Conservation (phyloP, 148 eudicot species). For the Drosera capensis region DNA sequence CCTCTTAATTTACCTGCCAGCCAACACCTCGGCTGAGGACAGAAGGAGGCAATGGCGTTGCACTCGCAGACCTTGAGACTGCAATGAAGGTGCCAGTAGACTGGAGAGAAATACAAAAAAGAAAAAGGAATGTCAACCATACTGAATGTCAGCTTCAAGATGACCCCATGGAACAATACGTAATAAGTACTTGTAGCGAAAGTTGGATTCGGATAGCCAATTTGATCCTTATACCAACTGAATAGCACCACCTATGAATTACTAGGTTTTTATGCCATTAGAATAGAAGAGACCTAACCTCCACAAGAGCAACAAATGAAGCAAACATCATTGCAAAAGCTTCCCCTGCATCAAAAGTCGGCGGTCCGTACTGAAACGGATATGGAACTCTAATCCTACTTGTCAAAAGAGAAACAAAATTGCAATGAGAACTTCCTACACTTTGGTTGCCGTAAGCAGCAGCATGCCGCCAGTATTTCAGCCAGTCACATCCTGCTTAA, state of each 20-base stretch:
- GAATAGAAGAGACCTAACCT: conserved; percentile 29
- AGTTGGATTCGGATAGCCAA: too few species aligned
- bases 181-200: too few species aligned
- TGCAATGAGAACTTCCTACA: neutral
- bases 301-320: conserved; percentile 90
- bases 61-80: conserved; percentile 84
- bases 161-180: too few species aligned
- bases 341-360: conserved; percentile 95
- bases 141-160: too few species aligned
- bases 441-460: too few species aligned
- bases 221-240: too few species aligned
- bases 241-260: too few species aligned
- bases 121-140: neutral
- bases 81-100: conserved; percentile 93
- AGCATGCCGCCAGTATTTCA: neutral
- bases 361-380: conserved; percentile 97
- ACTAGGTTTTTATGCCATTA: too few species aligned
- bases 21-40: conserved; percentile 94
- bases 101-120: conserved; percentile 26
- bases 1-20: conserved; percentile 63
- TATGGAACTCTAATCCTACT: conserved; percentile 82
- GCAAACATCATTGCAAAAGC: conserved; percentile 99
- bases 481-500: neutral
- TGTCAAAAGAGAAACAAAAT: neutral
- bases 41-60: conserved; percentile 86